A percentile compares a stretch with the other conserved stretches of the same genome.
Evolutionary conservation across 331 rosid species (phyloP).

Genomic region (Ulmus americana): DNA sequence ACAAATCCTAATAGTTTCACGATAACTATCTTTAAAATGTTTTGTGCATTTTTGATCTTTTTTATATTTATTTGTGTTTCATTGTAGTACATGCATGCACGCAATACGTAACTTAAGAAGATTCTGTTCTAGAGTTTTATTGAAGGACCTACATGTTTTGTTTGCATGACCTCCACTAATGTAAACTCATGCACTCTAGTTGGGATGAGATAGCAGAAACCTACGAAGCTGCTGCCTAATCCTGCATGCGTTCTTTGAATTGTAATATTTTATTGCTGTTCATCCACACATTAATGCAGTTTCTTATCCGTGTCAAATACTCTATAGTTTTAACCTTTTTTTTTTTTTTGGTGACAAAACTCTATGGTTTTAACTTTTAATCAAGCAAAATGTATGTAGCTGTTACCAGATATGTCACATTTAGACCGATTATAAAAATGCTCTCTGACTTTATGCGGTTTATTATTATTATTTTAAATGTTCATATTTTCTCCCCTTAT

Average conservation of each 20-base stretch:
- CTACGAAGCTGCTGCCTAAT: background rate
- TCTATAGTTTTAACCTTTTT: background rate
- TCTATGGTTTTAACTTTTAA: too few relatives aligned
- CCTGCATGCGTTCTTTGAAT: background rate
- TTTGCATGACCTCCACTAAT: background rate
- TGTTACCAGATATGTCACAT: background rate
- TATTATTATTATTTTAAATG: background rate
- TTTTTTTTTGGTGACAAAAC: too few relatives aligned
- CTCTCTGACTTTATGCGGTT: background rate
- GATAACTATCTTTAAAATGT: background rate
- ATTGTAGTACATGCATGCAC: background rate
- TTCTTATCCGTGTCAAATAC: background rate
- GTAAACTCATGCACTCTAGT: background rate
- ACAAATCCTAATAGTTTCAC: background rate
- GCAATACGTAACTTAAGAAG: background rate
- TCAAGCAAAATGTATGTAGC: background rate
- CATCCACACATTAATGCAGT: background rate
- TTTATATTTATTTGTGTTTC: background rate
- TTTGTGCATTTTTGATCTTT: slow-evolving; percentile 19
- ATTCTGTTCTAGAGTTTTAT: background rate
- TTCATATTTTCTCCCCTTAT: background rate
- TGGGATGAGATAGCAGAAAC: background rate
- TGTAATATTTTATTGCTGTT: background rate
- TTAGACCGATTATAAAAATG: background rate
- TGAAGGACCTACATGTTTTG: background rate